Evolutionary conservation across 305 asterid species (phyloP).

Genomic region (Fraxinus latifolia): DNA sequence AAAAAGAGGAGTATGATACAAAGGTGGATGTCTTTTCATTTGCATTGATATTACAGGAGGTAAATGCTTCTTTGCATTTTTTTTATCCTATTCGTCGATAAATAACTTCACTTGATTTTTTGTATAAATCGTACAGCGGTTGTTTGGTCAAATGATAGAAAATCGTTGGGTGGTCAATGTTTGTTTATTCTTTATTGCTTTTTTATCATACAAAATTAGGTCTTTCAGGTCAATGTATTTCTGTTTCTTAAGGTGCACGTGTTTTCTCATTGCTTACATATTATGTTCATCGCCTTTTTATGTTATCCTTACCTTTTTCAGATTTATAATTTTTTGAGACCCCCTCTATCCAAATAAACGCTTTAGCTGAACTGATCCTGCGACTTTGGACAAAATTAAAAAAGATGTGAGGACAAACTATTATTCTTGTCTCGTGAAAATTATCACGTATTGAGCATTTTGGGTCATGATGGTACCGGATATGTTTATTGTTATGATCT

Average conservation of each 20-base stretch:
- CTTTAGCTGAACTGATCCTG: neutral
- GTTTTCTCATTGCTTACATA: neutral
- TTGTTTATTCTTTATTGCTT: neutral
- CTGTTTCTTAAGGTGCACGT: neutral
- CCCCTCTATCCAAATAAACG: neutral
- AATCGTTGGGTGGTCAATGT: neutral
- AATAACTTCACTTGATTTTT: neutral
- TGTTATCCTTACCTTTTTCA: neutral
- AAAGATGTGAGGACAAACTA: neutral
- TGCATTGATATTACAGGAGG: constrained; percentile 82
- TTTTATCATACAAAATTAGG: neutral
- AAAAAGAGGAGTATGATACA: constrained; percentile 69
- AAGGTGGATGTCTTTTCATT: constrained; percentile 87
- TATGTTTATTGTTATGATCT: neutral
- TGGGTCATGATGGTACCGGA: neutral
- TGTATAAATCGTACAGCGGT: neutral
- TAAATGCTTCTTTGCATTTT: constrained; percentile 29
- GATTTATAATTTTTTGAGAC: neutral
- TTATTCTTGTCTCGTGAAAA: neutral
- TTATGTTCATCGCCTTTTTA: neutral
- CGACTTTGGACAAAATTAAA: neutral
- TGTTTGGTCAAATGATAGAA: neutral
- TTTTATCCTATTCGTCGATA: neutral
- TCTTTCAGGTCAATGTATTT: neutral
- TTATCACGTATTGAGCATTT: neutral